phyloP scores from a whole-genome alignment of 768 basidiomycete genomes.

The Leccinum rimulosum region DNA sequence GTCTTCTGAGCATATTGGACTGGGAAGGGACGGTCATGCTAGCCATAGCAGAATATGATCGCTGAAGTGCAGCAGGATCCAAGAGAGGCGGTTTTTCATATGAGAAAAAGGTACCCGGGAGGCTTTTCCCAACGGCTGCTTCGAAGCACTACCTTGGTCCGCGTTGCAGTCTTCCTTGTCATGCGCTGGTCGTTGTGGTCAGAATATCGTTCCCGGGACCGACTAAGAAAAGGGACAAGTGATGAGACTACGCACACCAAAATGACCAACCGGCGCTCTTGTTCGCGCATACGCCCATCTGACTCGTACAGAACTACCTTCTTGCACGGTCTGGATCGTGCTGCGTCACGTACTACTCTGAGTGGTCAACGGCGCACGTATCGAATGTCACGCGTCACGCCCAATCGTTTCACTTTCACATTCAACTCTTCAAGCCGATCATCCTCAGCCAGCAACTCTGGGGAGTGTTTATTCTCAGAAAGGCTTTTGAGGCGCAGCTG shows the following conservation, averaged over 20 bases:
- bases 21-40: slow-evolving; percentile 16
- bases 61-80: slow-evolving; percentile 23
- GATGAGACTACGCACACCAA: slow-evolving; percentile 50
- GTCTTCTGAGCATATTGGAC: slow-evolving; percentile 8
- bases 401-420: no score
- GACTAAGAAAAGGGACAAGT: not conserved
- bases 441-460: no score
- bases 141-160: slow-evolving; percentile 73
- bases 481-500: no score
- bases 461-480: no score
- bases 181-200: slow-evolving; percentile 42
- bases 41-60: slow-evolving; percentile 12
- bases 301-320: slow-evolving; percentile 52
- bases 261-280: slow-evolving; percentile 64
- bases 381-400: not conserved
- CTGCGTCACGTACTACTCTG: slow-evolving; percentile 42
- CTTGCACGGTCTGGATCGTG: slow-evolving; percentile 42
- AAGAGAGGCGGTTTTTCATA: slow-evolving; percentile 36
- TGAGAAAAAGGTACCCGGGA: slow-evolving; percentile 58
- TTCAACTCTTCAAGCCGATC: no score
- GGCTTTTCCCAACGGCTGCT: slow-evolving; percentile 50
- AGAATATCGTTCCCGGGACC: not conserved
- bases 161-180: slow-evolving; percentile 56
- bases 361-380: slow-evolving; percentile 42
- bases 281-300: slow-evolving; percentile 56